Conservation (phyloP, 1,284 basidiomycete genomes). For the Sanguinoderma infundibulare region DNA sequence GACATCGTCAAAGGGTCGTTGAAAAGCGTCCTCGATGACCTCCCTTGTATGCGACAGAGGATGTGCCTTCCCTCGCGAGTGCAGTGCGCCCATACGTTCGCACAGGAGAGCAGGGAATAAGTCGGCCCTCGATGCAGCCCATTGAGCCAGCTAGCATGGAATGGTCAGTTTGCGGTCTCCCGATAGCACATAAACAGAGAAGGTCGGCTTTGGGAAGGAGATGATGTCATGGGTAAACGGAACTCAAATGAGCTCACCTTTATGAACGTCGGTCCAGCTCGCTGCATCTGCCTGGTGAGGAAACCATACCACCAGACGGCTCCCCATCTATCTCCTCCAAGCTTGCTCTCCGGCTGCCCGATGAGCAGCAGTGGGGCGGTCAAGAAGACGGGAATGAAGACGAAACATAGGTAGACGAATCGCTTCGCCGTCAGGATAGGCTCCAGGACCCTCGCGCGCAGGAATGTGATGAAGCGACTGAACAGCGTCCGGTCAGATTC, state of each 20-base stretch:
- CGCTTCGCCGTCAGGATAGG: conserved; percentile 85
- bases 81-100: conserved; percentile 83
- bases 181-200: not conserved
- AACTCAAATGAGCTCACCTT: conserved; percentile 63
- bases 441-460: conserved; percentile 75
- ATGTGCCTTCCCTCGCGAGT: conserved; percentile 91
- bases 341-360: conserved; percentile 59
- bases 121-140: conserved; percentile 96
- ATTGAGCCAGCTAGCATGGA: conserved; percentile 86
- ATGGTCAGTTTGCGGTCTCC: not conserved
- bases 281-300: conserved; percentile 89
- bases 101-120: conserved; percentile 95
- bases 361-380: conserved; percentile 86
- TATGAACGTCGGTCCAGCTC: conserved; percentile 96
- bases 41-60: conserved; percentile 80
- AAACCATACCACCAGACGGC: conserved; percentile 96
- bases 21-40: conserved; percentile 88
- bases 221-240: conserved; percentile 1
- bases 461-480: conserved; percentile 46
- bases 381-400: conserved; percentile 91
- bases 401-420: conserved; percentile 82
- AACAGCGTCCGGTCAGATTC: conserved; percentile 55
- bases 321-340: conserved; percentile 79
- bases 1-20: conserved; percentile 82
- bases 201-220: not conserved